phyloP scores from a whole-genome alignment of 1,284 basidiomycete species.

The Mixia osmundae region DNA sequence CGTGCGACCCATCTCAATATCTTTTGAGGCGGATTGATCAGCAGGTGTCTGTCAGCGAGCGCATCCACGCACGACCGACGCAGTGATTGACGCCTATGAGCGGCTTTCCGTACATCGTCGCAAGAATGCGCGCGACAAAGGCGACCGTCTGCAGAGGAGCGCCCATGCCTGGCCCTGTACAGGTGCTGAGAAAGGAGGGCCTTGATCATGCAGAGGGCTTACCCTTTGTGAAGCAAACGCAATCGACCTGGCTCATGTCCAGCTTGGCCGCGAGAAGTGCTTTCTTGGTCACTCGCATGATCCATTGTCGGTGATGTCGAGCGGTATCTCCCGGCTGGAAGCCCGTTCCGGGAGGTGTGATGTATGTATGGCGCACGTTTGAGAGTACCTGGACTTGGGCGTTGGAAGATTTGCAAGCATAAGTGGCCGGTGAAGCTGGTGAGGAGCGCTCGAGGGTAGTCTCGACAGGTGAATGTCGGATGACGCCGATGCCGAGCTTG shows the following conservation, averaged over 20 bases:
- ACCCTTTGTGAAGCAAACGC: constrained; percentile 96
- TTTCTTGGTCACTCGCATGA: constrained; percentile 53
- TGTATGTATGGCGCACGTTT: constrained; percentile 79
- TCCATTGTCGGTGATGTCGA: constrained; percentile 86
- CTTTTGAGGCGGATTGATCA: constrained; percentile 18
- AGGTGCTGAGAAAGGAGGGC: not conserved
- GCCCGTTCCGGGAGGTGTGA: constrained; percentile 92
- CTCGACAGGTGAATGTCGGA: constrained; percentile 45
- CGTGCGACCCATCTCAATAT: constrained; percentile 95
- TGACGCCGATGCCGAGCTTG: constrained; percentile 89
- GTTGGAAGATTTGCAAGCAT: not conserved
- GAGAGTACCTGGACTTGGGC: constrained; percentile 25
- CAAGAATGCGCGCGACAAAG: constrained; percentile 76
- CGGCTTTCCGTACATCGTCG: constrained; percentile 69
- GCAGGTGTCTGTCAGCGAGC: not conserved
- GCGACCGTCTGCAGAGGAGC: constrained; percentile 88
- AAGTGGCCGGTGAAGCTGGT: too few species aligned
- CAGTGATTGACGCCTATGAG: constrained; percentile 96
- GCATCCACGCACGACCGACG: constrained; percentile 54
- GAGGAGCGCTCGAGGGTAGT: constrained; percentile 20
- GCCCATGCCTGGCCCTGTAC: constrained; percentile 85
- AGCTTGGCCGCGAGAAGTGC: constrained; percentile 48
- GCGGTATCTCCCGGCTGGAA: constrained; percentile 92
- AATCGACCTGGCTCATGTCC: constrained; percentile 56
- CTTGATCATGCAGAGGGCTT: constrained; percentile 5